phyloP scores from a whole-genome alignment of 2,329 filamentous ascomycete species.

The Alternaria brassicae region DNA sequence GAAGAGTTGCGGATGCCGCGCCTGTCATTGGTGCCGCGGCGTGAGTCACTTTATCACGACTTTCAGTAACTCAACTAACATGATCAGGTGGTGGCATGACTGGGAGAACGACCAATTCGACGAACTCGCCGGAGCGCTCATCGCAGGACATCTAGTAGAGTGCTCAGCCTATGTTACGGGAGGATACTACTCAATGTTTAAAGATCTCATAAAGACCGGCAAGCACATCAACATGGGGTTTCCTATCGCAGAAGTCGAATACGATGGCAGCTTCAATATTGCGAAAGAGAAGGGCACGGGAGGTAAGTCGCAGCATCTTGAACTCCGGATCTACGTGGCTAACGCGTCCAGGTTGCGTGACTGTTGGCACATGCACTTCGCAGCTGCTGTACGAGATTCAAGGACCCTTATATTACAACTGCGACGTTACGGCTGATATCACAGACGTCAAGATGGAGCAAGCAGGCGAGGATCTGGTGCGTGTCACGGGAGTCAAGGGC shows the following conservation, averaged over 20 bases:
- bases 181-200: slow-evolving; percentile 51
- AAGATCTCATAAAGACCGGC: slow-evolving; percentile 42
- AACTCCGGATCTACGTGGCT: neutral
- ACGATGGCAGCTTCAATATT: slow-evolving; percentile 28
- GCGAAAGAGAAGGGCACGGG: slow-evolving; percentile 45
- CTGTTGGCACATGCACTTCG: slow-evolving; percentile 58
- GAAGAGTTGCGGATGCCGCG: slow-evolving; percentile 39
- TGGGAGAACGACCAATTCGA: slow-evolving; percentile 54
- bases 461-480: slow-evolving; percentile 55
- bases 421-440: slow-evolving; percentile 43
- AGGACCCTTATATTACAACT: slow-evolving; percentile 58
- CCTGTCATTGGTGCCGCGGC: slow-evolving; percentile 57
- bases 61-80: slow-evolving; percentile 27
- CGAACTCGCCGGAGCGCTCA: slow-evolving; percentile 45
- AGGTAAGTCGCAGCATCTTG: slow-evolving; percentile 30
- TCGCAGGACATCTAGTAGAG: slow-evolving; percentile 53
- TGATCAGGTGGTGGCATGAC: slow-evolving; percentile 59
- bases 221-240: slow-evolving; percentile 46
- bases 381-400: slow-evolving; percentile 57
- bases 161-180: slow-evolving; percentile 47
- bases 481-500: slow-evolving; percentile 47
- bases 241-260: slow-evolving; percentile 32
- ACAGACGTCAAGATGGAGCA: slow-evolving; percentile 43
- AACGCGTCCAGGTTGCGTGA: slow-evolving; percentile 33
- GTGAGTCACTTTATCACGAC: slow-evolving; percentile 30